These are phyloP conservation scores for Camellia lanceoleosa DNA, from an alignment of 148 eudicot genomes.

Conservation along the genomic window DNA sequence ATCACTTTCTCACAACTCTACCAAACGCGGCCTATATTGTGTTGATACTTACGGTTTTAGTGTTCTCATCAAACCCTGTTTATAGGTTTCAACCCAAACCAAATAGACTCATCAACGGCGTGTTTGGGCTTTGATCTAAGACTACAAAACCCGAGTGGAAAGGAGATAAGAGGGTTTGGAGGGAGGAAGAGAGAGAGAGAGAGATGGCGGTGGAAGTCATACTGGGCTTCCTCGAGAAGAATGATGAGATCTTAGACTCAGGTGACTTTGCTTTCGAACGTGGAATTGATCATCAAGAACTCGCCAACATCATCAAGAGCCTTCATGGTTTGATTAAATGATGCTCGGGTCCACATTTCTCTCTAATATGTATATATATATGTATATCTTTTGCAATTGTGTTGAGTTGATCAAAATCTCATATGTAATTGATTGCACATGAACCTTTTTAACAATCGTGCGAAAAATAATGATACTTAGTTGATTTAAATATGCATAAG, in stretches of 20 bases:
- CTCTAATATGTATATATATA: background rate
- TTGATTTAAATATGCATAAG: background rate
- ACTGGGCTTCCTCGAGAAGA: background rate
- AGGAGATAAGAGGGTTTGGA: too few species aligned
- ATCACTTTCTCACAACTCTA: too few species aligned
- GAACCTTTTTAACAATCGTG: background rate
- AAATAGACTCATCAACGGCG: too few species aligned
- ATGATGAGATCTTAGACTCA: conserved; percentile 64
- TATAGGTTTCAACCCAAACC: too few species aligned
- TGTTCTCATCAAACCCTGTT: too few species aligned
- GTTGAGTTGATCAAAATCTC: background rate
- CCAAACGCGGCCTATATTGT: too few species aligned
- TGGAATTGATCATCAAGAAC: conserved; percentile 59
- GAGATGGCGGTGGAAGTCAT: too few species aligned
- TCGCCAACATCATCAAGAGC: conserved; percentile 73
- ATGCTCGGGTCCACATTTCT: conserved; percentile 53
- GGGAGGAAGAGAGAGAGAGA: too few species aligned
- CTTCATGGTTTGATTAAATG: conserved; percentile 60
- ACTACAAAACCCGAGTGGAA: too few species aligned
- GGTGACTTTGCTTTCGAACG: conserved; percentile 56
- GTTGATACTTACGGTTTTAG: too few species aligned
- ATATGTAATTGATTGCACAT: background rate
- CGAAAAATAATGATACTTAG: background rate
- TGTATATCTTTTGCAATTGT: background rate
- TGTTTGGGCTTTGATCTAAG: too few species aligned